These are phyloP conservation scores for Bromus sterilis DNA, from an alignment of 176 grass and related monocot genomes.

Conservation along the genomic window DNA sequence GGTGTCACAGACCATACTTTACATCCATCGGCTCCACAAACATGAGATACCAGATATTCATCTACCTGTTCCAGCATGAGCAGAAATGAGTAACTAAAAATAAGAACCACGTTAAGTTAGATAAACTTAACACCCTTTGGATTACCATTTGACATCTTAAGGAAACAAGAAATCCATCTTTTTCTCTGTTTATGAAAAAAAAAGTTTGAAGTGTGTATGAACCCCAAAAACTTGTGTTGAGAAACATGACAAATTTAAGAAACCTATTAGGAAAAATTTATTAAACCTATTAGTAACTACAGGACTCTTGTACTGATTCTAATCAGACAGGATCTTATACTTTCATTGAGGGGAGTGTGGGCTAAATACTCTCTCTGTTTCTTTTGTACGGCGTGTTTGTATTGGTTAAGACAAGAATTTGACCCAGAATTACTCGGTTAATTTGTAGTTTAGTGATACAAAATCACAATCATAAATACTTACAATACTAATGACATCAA, in stretches of 20 bases:
- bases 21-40: constrained; percentile 40
- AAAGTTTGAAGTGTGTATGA: neutral
- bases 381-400: neutral
- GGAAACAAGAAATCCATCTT: constrained; percentile 2
- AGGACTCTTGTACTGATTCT: neutral
- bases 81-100: neutral
- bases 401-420: neutral
- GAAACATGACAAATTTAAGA: neutral
- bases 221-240: neutral
- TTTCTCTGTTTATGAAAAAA: neutral
- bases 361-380: neutral
- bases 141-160: neutral
- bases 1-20: constrained; percentile 48
- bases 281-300: neutral
- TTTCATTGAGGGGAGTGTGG: neutral
- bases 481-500: neutral
- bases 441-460: neutral
- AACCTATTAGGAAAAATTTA: neutral
- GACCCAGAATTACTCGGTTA: neutral
- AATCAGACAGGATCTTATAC: neutral
- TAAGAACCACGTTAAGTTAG: neutral
- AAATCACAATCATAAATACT: neutral
- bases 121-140: neutral
- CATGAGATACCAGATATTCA: constrained; percentile 40
- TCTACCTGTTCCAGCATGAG: constrained; percentile 25